phyloP scores from a whole-genome alignment of 257 asterid species.

The Gardenia jasminoides region DNA sequence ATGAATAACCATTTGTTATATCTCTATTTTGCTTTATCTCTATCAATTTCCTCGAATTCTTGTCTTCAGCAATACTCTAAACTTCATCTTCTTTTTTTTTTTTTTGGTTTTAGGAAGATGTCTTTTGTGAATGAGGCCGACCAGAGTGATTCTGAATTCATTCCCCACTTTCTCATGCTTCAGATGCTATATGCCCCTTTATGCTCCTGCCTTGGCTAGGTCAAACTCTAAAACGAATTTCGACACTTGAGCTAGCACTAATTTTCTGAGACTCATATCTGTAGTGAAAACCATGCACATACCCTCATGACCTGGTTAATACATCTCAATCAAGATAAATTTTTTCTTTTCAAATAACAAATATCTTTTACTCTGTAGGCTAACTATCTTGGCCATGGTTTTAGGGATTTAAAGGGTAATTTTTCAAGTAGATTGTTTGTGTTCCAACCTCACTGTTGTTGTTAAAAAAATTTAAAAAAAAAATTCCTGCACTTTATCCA shows the following conservation, averaged over 20 bases:
- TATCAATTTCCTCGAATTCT: conserved; percentile 19
- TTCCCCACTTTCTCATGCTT: conserved; percentile 32
- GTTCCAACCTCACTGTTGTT: no score
- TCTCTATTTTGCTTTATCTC: background rate
- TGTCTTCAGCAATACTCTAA: conserved; percentile 41
- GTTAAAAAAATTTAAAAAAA: no score
- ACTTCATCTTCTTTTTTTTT: conserved; percentile 14
- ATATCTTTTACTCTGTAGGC: no score
- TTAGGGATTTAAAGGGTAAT: no score
- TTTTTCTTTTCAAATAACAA: no score
- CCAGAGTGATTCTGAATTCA: conserved; percentile 42
- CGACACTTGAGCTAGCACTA: background rate
- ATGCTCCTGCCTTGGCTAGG: conserved; percentile 5
- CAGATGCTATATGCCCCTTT: conserved; percentile 22
- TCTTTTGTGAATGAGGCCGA: conserved; percentile 39
- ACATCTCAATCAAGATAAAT: background rate
- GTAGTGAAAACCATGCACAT: background rate
- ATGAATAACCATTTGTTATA: background rate
- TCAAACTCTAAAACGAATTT: conserved; percentile 20
- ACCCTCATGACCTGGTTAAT: background rate
- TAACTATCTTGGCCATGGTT: no score
- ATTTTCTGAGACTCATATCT: background rate
- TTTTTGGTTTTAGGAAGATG: background rate
- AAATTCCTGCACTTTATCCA: background rate
- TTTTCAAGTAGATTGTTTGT: no score